Percentiles rank a stretch among this genome's conserved stretches.
Conservation (phyloP, 768 basidiomycete species). For the Boletus barrowsii region DNA sequence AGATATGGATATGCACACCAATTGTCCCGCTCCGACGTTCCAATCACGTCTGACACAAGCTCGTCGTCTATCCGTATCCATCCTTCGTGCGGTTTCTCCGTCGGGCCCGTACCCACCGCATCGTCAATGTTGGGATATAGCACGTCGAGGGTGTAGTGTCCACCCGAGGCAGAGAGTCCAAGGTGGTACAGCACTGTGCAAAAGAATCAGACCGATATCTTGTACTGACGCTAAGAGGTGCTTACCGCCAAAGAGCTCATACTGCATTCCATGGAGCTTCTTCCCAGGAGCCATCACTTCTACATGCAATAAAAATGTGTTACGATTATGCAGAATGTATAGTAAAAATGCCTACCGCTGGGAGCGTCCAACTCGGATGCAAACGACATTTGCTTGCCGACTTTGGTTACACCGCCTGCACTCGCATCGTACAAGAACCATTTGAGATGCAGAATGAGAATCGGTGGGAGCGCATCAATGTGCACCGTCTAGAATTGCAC, state of each 20-base stretch:
- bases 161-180: conserved; percentile 83
- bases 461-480: conserved; percentile 79
- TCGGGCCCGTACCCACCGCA: conserved; percentile 12
- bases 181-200: conserved; percentile 85
- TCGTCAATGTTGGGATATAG: conserved; percentile 68
- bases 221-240: neutral
- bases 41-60: conserved; percentile 70
- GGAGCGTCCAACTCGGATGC: conserved; percentile 75
- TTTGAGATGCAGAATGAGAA: conserved; percentile 87
- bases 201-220: neutral
- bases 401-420: conserved; percentile 79
- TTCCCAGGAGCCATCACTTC: conserved; percentile 61
- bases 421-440: conserved; percentile 82
- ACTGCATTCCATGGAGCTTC: conserved; percentile 50
- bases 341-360: conserved; percentile 39
- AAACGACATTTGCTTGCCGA: conserved; percentile 78
- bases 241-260: conserved; percentile 83
- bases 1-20: too few relatives aligned
- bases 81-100: conserved; percentile 46
- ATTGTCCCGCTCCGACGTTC: conserved; percentile 47
- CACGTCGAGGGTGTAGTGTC: conserved; percentile 93
- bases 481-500: conserved; percentile 61
- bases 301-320: conserved; percentile 13
- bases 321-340: rapidly evolving
- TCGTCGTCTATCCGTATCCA: conserved; percentile 98